Conservation (phyloP, 2,329 filamentous ascomycete species). For the Lachnellula arida region DNA sequence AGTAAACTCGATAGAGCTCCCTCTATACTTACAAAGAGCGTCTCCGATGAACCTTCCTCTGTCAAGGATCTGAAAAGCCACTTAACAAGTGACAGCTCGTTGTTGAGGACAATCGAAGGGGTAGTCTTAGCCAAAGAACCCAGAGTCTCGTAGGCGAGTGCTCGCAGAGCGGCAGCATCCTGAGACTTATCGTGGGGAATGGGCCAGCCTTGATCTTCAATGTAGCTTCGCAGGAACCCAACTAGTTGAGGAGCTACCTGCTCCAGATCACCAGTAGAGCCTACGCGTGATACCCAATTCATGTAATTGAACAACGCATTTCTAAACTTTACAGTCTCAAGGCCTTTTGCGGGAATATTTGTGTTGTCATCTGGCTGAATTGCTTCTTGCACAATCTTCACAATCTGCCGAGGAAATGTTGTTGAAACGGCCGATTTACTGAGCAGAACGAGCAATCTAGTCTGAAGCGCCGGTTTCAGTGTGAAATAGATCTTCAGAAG, state of each 20-base stretch:
- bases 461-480: conserved; percentile 68
- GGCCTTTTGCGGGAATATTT: conserved; percentile 30
- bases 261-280: conserved; percentile 54
- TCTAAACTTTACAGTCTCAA: conserved; percentile 72
- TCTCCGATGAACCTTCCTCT: conserved; percentile 68
- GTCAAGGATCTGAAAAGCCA: conserved; percentile 84
- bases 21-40: conserved; percentile 81
- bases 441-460: conserved; percentile 70
- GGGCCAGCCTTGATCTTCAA: conserved; percentile 82
- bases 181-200: conserved; percentile 51
- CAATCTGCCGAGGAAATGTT: conserved; percentile 61
- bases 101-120: conserved; percentile 50
- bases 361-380: conserved; percentile 43
- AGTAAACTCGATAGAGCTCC: conserved; percentile 77
- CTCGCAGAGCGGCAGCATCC: conserved; percentile 64
- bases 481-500: conserved; percentile 71
- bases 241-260: conserved; percentile 66
- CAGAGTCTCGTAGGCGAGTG: conserved; percentile 85
- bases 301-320: conserved; percentile 81
- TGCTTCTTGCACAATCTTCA: conserved; percentile 63
- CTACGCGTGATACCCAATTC: conserved; percentile 78
- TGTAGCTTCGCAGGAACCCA: conserved; percentile 64
- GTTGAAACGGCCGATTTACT: conserved; percentile 73
- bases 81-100: conserved; percentile 50
- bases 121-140: conserved; percentile 70